Conservation (phyloP, 108 stramenopile genomes). For the Phaeodactylum tricornutum region DNA sequence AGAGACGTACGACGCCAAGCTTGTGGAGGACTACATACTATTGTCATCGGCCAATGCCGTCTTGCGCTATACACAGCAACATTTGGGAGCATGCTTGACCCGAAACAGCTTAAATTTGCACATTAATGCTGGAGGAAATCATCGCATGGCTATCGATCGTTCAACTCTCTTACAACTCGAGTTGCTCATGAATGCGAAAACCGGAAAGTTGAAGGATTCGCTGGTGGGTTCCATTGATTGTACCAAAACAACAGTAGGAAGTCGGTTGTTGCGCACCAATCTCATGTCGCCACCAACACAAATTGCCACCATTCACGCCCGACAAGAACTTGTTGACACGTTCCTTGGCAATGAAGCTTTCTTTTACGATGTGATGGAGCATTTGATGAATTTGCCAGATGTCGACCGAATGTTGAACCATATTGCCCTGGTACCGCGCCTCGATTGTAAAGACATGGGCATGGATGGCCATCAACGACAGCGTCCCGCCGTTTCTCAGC, state of each 20-base stretch:
- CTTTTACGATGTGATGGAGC: conserved; percentile 76
- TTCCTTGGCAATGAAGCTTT: conserved; percentile 73
- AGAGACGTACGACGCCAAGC: conserved; percentile 58
- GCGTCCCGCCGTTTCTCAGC: conserved; percentile 24
- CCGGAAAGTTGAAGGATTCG: conserved; percentile 49
- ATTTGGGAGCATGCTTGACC: conserved; percentile 44
- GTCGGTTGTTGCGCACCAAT: conserved; percentile 66
- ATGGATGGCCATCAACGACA: conserved; percentile 3
- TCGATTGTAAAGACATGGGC: conserved; percentile 2
- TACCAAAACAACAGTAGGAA: conserved; percentile 82
- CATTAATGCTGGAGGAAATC: conserved; percentile 50
- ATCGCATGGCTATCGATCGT: conserved; percentile 73
- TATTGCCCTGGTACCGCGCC: conserved; percentile 53
- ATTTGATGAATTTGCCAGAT: conserved; percentile 65
- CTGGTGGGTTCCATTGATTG: conserved; percentile 72
- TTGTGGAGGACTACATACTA: conserved; percentile 81
- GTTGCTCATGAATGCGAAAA: conserved; percentile 71
- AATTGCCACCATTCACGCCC: conserved; percentile 66
- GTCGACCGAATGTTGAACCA: conserved; percentile 76
- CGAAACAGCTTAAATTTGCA: conserved; percentile 36
- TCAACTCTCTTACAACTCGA: conserved; percentile 69
- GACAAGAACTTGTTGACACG: conserved; percentile 79
- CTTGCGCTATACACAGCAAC: conserved; percentile 68
- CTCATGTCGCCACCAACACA: conserved; percentile 76
- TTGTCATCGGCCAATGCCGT: conserved; percentile 71